Evolutionary conservation across 148 eudicot genomes (phyloP).

Genomic region (Euryodendron excelsum): DNA sequence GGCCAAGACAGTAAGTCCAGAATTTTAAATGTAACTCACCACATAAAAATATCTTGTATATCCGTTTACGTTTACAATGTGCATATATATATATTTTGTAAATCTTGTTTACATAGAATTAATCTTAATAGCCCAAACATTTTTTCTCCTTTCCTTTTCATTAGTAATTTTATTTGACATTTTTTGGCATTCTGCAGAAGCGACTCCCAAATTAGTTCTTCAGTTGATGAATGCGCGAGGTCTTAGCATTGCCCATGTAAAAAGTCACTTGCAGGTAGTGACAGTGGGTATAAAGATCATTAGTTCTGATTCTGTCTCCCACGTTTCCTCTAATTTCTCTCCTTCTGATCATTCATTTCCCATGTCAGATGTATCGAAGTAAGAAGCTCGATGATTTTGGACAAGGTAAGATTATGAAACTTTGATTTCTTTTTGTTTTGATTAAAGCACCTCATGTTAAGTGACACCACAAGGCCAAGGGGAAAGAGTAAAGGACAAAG

Average conservation of each 20-base stretch:
- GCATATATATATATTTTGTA: too few species aligned
- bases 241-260: conserved; percentile 55
- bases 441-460: too few species aligned
- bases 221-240: conserved; percentile 61
- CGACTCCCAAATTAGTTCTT: conserved; percentile 56
- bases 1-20: conserved; percentile 31
- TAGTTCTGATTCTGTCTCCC: background rate
- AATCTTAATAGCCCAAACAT: too few species aligned
- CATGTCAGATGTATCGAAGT: conserved; percentile 48
- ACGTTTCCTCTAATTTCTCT: background rate
- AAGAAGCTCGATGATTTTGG: conserved; percentile 54
- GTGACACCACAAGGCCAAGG: too few species aligned
- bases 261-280: conserved; percentile 58
- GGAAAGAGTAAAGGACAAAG: background rate
- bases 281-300: background rate
- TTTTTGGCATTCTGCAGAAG: conserved; percentile 33
- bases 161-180: background rate
- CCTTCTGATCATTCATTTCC: background rate
- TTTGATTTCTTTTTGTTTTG: too few species aligned
- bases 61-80: too few species aligned
- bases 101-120: background rate
- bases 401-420: conserved; percentile 30
- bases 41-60: background rate
- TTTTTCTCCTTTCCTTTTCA: background rate
- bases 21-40: too few species aligned